Percentiles rank a stretch among this genome's conserved stretches.
Conservation (phyloP, 2,329 filamentous ascomycete species). For the Coniochaeta hoffmannii region DNA sequence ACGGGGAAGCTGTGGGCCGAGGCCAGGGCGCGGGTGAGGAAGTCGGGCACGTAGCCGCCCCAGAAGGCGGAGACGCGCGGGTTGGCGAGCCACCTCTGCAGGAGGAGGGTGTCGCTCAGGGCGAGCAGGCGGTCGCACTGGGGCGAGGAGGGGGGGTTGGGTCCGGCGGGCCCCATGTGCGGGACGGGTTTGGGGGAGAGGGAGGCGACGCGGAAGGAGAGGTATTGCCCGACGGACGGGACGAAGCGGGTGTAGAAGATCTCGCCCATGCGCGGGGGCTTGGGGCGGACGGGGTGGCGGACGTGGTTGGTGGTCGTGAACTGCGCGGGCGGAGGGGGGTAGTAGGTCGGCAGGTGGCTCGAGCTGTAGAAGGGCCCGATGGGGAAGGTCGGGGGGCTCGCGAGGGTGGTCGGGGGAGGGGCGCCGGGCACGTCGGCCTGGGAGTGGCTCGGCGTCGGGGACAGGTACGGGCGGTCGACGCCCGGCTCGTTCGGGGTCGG, state of each 20-base stretch:
- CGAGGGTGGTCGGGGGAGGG: constrained; percentile 26
- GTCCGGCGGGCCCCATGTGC: constrained; percentile 52
- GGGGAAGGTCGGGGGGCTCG: constrained; percentile 30
- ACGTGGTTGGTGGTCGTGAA: constrained; percentile 73
- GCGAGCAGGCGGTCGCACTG: constrained; percentile 32
- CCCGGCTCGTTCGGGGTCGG: constrained; percentile 24
- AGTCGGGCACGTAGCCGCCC: constrained; percentile 60
- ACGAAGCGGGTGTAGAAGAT: constrained; percentile 86
- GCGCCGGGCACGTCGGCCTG: constrained; percentile 31
- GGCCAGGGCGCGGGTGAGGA: constrained; percentile 58
- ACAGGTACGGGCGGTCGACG: constrained; percentile 16
- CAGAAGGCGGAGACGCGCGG: constrained; percentile 80
- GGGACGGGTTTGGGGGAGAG: constrained; percentile 55
- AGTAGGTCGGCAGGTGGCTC: constrained; percentile 85
- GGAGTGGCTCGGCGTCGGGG: constrained; percentile 10
- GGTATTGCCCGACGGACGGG: constrained; percentile 72
- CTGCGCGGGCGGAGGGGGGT: constrained; percentile 73
- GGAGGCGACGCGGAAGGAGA: constrained; percentile 82
- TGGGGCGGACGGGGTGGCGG: constrained; percentile 79
- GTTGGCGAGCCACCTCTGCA: constrained; percentile 85
- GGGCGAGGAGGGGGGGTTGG: constrained; percentile 28
- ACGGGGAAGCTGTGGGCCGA: constrained; percentile 77
- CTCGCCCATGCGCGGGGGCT: constrained; percentile 83
- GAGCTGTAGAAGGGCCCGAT: constrained; percentile 70
- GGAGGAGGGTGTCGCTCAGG: constrained; percentile 48